Conservation (phyloP, 2,329 filamentous ascomycete species). For the Pestalotiopsis sp. region DNA sequence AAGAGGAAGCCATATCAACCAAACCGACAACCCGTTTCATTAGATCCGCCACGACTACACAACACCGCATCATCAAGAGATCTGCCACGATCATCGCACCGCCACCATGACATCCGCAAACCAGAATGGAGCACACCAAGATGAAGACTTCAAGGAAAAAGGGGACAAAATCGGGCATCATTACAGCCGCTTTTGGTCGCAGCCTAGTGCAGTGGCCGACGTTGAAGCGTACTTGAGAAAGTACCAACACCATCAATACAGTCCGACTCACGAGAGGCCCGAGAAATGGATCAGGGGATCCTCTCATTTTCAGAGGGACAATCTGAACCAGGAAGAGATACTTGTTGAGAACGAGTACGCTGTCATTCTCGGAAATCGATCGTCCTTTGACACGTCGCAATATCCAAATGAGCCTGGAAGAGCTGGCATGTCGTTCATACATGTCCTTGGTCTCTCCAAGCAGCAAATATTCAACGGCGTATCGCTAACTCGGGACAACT, state of each 20-base stretch:
- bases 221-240: background rate
- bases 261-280: too few species aligned
- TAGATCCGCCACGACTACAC: too few species aligned
- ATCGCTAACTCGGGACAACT: slow-evolving; percentile 11
- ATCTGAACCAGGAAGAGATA: background rate
- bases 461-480: slow-evolving; percentile 23
- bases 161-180: background rate
- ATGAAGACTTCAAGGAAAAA: background rate
- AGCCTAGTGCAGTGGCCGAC: background rate
- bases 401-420: slow-evolving; percentile 9
- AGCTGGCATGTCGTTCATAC: slow-evolving; percentile 24
- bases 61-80: too few species aligned
- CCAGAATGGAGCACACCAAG: background rate
- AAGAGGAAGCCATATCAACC: too few species aligned
- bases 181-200: background rate
- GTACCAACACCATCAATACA: background rate
- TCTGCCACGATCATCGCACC: background rate
- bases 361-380: slow-evolving; percentile 18
- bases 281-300: background rate
- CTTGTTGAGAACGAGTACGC: slow-evolving; percentile 12
- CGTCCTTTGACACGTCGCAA: slow-evolving; percentile 21
- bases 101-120: background rate
- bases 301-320: background rate
- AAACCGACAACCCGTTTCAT: too few species aligned
- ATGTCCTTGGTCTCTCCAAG: slow-evolving; percentile 22